phyloP scores from a whole-genome alignment of 768 basidiomycete genomes.

The Dacryopinax primogenitus region DNA sequence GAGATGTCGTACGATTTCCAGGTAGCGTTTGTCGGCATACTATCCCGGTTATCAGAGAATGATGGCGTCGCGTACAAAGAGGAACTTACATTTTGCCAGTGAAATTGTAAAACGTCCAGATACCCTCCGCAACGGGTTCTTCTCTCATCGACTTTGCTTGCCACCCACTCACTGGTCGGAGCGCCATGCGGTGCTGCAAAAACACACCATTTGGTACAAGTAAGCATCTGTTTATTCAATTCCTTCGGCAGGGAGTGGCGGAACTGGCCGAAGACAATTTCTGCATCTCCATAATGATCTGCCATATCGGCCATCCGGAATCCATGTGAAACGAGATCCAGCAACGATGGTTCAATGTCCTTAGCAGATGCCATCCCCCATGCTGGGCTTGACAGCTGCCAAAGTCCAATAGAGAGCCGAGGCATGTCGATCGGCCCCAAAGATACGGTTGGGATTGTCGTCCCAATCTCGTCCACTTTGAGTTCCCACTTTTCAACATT shows the following conservation, averaged over 20 bases:
- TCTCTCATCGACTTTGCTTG: background rate
- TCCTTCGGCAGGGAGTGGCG: background rate
- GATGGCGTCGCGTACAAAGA: no score
- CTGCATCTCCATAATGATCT: constrained; percentile 12
- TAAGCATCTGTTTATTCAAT: background rate
- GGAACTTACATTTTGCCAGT: background rate
- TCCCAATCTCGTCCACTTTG: background rate
- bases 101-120: background rate
- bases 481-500: background rate
- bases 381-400: constrained; percentile 76
- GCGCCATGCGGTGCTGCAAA: background rate
- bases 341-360: constrained; percentile 33
- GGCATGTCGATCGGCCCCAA: constrained; percentile 48
- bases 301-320: constrained; percentile 9
- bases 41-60: background rate
- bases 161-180: background rate
- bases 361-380: constrained; percentile 64
- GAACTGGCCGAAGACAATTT: constrained; percentile 1
- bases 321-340: background rate
- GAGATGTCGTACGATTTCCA: background rate
- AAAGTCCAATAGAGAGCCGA: constrained; percentile 64
- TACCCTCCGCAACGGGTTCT: background rate
- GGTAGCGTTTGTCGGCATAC: background rate
- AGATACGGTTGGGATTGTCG: constrained; percentile 28
- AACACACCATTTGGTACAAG: constrained; percentile 4